Percentiles rank a stretch among this genome's conserved stretches.
phyloP scores from a whole-genome alignment of 1,284 basidiomycete species.

The Anthracocystis setariae region DNA sequence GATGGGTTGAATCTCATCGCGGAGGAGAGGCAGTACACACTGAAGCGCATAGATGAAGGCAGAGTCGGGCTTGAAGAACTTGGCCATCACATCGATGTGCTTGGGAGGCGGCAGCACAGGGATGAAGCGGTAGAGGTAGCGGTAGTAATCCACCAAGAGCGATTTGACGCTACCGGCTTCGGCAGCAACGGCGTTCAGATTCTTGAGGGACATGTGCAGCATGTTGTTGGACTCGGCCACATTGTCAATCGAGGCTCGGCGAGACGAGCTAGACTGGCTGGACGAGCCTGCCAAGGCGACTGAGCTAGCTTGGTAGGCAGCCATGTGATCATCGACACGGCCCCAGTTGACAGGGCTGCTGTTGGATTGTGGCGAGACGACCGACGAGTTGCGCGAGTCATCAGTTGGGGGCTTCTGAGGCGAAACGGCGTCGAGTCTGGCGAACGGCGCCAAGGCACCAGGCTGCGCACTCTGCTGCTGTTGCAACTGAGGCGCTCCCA shows the following conservation, averaged over 20 bases:
- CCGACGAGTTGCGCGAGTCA: slow-evolving; percentile 6
- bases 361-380: slow-evolving; percentile 14
- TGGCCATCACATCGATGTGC: slow-evolving; percentile 45
- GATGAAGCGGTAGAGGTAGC: slow-evolving; percentile 61
- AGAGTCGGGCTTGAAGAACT: slow-evolving; percentile 44
- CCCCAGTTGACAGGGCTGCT: slow-evolving; percentile 14
- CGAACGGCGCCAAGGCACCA: not conserved
- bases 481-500: slow-evolving; percentile 3
- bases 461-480: slow-evolving; percentile 4
- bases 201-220: slow-evolving; percentile 18
- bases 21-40: slow-evolving; percentile 53
- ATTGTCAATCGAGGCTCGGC: slow-evolving; percentile 21
- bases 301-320: slow-evolving; percentile 36
- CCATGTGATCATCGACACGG: slow-evolving; percentile 20
- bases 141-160: slow-evolving; percentile 58
- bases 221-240: slow-evolving; percentile 18
- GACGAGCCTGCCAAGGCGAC: slow-evolving; percentile 23
- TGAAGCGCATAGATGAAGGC: slow-evolving; percentile 58
- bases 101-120: slow-evolving; percentile 52
- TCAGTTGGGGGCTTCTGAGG: slow-evolving; percentile 2
- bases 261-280: slow-evolving; percentile 19
- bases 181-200: slow-evolving; percentile 28
- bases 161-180: slow-evolving; percentile 33
- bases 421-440: slow-evolving; percentile 3
- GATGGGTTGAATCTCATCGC: slow-evolving; percentile 52